These are phyloP conservation scores for Primulina tabacum DNA, from an alignment of 257 asterid genomes.

Conservation along the genomic window DNA sequence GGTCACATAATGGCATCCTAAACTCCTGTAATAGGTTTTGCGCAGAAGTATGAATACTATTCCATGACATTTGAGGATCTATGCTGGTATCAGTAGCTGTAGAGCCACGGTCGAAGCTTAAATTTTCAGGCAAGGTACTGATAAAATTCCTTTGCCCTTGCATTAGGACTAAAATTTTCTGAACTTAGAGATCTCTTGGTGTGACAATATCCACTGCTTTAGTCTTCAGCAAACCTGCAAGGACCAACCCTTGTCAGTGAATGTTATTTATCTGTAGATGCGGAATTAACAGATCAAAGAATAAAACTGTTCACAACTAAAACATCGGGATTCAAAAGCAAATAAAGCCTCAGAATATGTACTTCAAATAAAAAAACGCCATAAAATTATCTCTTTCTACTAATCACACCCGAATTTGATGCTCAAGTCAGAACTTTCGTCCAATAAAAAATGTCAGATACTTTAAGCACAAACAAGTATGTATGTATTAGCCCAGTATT, in stretches of 20 bases:
- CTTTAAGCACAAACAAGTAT: conserved; percentile 15
- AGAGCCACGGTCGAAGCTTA: conserved; percentile 65
- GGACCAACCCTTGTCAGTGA: conserved; percentile 22
- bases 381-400: not conserved
- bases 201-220: conserved; percentile 18
- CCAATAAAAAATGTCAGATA: conserved; percentile 8
- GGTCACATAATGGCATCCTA: conserved; percentile 41
- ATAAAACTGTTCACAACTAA: not conserved
- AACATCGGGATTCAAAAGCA: conserved; percentile 7
- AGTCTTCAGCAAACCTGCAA: conserved; percentile 51
- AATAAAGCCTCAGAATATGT: not conserved
- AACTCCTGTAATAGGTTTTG: conserved; percentile 47
- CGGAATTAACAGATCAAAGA: conserved; percentile 5
- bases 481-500: conserved; percentile 18
- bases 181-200: conserved; percentile 11
- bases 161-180: conserved; percentile 48
- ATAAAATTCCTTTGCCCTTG: conserved; percentile 74
- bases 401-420: not conserved
- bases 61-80: conserved; percentile 74
- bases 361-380: not conserved
- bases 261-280: not conserved
- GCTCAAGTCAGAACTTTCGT: not conserved
- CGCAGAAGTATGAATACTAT: conserved; percentile 46
- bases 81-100: conserved; percentile 51
- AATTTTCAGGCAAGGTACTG: conserved; percentile 63